Base-by-base conservation (phyloP, 2,329 filamentous ascomycete genomes). In the Elsinoe batatas region DNA sequence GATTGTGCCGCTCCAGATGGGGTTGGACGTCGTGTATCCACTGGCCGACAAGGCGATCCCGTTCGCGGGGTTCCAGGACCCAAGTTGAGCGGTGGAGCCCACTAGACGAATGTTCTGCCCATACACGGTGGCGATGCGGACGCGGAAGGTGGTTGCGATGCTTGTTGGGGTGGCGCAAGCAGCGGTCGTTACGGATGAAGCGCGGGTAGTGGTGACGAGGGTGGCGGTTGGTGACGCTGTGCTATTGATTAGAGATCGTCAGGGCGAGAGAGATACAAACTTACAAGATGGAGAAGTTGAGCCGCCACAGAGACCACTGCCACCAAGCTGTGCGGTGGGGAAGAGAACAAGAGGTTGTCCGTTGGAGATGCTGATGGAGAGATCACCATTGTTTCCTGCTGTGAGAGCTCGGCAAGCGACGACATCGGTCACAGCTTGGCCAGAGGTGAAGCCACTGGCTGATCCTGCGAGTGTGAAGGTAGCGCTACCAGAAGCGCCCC, bases 71-170 rank as follows among this genome's bases (percentile, higher is more conserved):
- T 80, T 71, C 84, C 85, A 88, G 13, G 44, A 55, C 7, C 84
- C 84, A 7, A 88, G 76, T 20, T 76, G 71, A 1, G 73, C 62
- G 49, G 76, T 73, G 56, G 75, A 79, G 18, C 85, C 85, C 0
- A 77, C 73, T 8, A 89, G 67, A 67, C 83, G 85, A 64, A 88
- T 75, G 3, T 75, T 81, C 65, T 88, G 74, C 2, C 84, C 84
- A 35, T 66, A 79, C 2, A 63, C 65, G 0, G 84, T 88, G 1
- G 70, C 72, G n/a, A 76, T 79, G 1, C 73, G 63, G 56, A 77
- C 79, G 40, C 79, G 72, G 68, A 88, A 87, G 18, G 47, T 51
- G n/a, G 47, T 51, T n/a, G 47, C 47, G 15, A 51, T 38, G 40
- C 18, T 44, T 26, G 40, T 44, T 0, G 79, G 80, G 5, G 88